Percentiles rank a stretch among this genome's conserved stretches.
These are phyloP conservation scores for Penicillium sp. DNA, from an alignment of 2,329 filamentous ascomycete genomes.

Conservation along the genomic window DNA sequence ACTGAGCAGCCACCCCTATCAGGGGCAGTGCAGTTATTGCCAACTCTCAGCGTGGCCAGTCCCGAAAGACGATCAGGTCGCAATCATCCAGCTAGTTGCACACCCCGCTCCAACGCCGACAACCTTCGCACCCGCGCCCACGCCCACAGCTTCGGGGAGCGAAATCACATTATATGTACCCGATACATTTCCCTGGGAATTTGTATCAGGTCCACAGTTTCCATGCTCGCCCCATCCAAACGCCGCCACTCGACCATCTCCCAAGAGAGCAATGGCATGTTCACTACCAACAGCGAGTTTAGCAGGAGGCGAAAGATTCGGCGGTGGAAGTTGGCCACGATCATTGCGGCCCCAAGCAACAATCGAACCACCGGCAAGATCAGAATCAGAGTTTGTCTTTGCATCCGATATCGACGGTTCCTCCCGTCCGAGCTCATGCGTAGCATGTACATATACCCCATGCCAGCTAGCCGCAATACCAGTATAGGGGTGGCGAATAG, in stretches of 20 bases:
- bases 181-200: conserved; percentile 64
- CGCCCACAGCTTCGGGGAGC: conserved; percentile 52
- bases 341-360: conserved; percentile 80
- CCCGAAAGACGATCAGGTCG: conserved; percentile 19
- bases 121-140: conserved; percentile 49
- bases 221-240: conserved; percentile 99
- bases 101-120: conserved; percentile 75
- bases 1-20: conserved; percentile 27
- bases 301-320: conserved; percentile 56
- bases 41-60: not conserved
- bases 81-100: conserved; percentile 76
- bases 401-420: not conserved
- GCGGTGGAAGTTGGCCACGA: conserved; percentile 73
- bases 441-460: conserved; percentile 65
- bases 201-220: conserved; percentile 74
- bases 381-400: conserved; percentile 14
- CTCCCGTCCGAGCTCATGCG: not conserved
- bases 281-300: conserved; percentile 83
- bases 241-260: conserved; percentile 65
- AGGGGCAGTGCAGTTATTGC: not conserved
- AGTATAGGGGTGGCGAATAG: conserved; percentile 60
- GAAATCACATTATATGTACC: conserved; percentile 67
- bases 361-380: conserved; percentile 55
- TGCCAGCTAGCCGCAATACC: conserved; percentile 78
- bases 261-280: conserved; percentile 73